Conservation (phyloP, 306 rosid species). For the Carpinus viminea region DNA sequence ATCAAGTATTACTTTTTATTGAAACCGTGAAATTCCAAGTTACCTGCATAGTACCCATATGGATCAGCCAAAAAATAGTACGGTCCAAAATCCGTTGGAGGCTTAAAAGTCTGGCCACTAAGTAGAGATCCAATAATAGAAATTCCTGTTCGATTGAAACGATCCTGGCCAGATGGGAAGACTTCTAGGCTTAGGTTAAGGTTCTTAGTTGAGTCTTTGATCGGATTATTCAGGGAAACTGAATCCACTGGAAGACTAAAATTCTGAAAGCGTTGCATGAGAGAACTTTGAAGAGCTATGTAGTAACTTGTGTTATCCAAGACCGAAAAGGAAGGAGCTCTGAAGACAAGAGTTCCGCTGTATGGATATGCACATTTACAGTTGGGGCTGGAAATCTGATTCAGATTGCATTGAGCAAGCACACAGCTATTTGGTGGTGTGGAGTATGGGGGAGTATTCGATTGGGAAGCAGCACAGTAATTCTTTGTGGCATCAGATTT, state of each 20-base stretch:
- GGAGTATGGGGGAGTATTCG: slow-evolving; percentile 19
- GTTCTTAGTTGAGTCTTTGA: slow-evolving; percentile 22
- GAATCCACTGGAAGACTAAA: slow-evolving; percentile 44
- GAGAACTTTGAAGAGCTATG: slow-evolving; percentile 25
- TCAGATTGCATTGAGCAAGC: slow-evolving; percentile 33
- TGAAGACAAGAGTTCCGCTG: slow-evolving; percentile 51
- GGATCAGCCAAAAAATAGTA: slow-evolving; percentile 25
- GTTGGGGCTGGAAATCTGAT: slow-evolving; percentile 54
- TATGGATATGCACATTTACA: slow-evolving; percentile 75
- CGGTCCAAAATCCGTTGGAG: slow-evolving; percentile 56
- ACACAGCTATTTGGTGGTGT: slow-evolving; percentile 40
- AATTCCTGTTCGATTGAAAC: slow-evolving; percentile 48
- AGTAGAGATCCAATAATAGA: slow-evolving; percentile 42
- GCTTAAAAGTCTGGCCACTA: slow-evolving; percentile 50
- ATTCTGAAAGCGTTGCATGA: slow-evolving; percentile 16
- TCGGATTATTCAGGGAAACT: slow-evolving; percentile 41
- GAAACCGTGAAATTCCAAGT: slow-evolving; percentile 1
- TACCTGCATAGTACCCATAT: slow-evolving; percentile 39
- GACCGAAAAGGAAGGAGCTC: slow-evolving; percentile 61
- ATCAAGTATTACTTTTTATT: background rate
- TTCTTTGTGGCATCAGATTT: slow-evolving; percentile 8
- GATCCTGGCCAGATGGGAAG: slow-evolving; percentile 48
- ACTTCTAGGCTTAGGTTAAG: slow-evolving; percentile 41
- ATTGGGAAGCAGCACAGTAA: slow-evolving; percentile 41
- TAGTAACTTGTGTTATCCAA: slow-evolving; percentile 33